Evolutionary conservation across 495 filamentous ascomycete genomes (phyloP).

Genomic region (Jackrogersella multiformis): DNA sequence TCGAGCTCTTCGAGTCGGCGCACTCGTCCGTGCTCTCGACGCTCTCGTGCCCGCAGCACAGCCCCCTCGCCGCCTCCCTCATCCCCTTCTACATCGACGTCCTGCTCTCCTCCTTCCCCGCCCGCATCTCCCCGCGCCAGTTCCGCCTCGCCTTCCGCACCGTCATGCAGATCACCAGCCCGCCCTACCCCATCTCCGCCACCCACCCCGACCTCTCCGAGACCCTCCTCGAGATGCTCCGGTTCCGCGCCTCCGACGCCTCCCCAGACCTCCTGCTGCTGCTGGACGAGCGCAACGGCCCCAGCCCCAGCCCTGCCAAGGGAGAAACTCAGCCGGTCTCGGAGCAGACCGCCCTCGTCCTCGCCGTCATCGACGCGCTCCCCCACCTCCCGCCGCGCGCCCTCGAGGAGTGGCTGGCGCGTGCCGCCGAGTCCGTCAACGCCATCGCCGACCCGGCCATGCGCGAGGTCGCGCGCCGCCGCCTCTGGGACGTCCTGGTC

Average conservation of each 20-base stretch:
- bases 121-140: conserved; percentile 83
- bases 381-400: conserved; percentile 74
- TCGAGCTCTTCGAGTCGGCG: conserved; percentile 89
- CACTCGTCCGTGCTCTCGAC: conserved; percentile 87
- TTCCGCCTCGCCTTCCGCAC: conserved; percentile 95
- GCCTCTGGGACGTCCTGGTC: conserved; percentile 87
- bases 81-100: conserved; percentile 88
- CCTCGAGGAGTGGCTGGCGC: conserved; percentile 71
- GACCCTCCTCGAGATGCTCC: conserved; percentile 81
- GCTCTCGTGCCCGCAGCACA: conserved; percentile 80
- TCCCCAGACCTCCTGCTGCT: conserved; percentile 53
- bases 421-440: conserved; percentile 74
- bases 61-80: conserved; percentile 72
- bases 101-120: conserved; percentile 84
- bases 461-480: conserved; percentile 70
- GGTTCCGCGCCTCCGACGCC: conserved; percentile 68
- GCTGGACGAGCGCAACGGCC: conserved; percentile 29
- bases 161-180: conserved; percentile 83
- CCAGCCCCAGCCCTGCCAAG: not conserved
- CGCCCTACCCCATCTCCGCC: conserved; percentile 76
- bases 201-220: conserved; percentile 79
- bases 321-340: conserved; percentile 60
- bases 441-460: conserved; percentile 67
- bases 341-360: conserved; percentile 79
- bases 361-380: conserved; percentile 85